Percentiles rank a stretch among this genome's conserved stretches.
These are phyloP conservation scores for Lithohypha guttulata DNA, from an alignment of 2,329 filamentous ascomycete genomes.

Conservation along the genomic window DNA sequence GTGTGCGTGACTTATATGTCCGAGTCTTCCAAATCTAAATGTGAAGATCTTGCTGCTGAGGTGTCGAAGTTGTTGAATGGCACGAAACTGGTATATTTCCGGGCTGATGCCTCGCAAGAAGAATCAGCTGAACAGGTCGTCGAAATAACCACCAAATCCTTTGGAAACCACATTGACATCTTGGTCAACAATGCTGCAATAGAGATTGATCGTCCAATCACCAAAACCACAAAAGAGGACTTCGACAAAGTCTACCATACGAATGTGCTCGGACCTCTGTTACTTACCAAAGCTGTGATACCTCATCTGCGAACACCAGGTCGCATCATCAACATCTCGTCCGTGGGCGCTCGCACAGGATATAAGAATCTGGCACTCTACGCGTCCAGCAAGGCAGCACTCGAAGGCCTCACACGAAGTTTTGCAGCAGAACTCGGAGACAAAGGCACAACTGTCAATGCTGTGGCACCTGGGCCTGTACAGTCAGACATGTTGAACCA, in stretches of 20 bases:
- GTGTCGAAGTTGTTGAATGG: constrained; percentile 29
- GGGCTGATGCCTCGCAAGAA: constrained; percentile 29
- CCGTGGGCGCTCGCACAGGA: constrained; percentile 40
- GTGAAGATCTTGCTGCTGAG: constrained; percentile 26
- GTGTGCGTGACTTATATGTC: constrained; percentile 37
- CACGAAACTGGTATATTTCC: constrained; percentile 29
- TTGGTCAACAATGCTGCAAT: constrained; percentile 32
- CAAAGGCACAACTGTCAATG: constrained; percentile 50
- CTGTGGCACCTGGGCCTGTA: constrained; percentile 49
- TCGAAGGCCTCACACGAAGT: constrained; percentile 49
- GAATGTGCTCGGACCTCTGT: constrained; percentile 45
- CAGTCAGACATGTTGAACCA: constrained; percentile 47
- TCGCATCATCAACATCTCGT: constrained; percentile 51
- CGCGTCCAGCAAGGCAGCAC: constrained; percentile 47
- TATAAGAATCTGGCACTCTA: constrained; percentile 42
- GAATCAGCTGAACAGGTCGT: constrained; percentile 15
- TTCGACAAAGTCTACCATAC: constrained; percentile 46
- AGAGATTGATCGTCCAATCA: constrained; percentile 28
- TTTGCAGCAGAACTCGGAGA: constrained; percentile 49
- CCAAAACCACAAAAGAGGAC: constrained; percentile 38
- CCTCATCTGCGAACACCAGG: constrained; percentile 38
- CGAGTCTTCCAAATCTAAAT: constrained; percentile 26
- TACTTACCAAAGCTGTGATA: constrained; percentile 44
- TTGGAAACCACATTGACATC: constrained; percentile 22
- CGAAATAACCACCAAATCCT: constrained; percentile 12